Evolutionary conservation across 768 basidiomycete species (phyloP).

Genomic region (Leccinum longicurvipes): DNA sequence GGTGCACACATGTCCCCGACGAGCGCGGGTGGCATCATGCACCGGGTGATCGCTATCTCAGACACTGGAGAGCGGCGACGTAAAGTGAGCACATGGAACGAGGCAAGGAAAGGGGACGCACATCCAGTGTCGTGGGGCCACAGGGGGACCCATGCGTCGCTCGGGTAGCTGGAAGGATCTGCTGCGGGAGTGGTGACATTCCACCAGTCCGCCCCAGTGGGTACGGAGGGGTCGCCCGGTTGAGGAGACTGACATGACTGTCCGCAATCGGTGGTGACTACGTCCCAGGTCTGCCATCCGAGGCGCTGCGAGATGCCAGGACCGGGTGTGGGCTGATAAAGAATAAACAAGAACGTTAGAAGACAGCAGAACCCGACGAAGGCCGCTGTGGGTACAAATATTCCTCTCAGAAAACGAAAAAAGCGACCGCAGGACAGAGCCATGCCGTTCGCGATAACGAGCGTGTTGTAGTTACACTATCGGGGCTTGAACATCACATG

Average conservation of each 20-base stretch:
- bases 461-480: not conserved
- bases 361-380: slow-evolving; percentile 66
- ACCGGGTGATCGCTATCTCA: slow-evolving; percentile 70
- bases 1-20: slow-evolving; percentile 65
- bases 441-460: slow-evolving; percentile 33
- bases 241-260: not conserved
- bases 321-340: slow-evolving; percentile 75
- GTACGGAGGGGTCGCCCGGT: not conserved
- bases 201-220: slow-evolving; percentile 17
- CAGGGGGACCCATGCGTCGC: slow-evolving; percentile 45
- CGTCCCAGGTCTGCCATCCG: slow-evolving; percentile 90
- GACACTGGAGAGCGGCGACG: slow-evolving; percentile 52
- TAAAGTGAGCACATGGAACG: not conserved
- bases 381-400: slow-evolving; percentile 57
- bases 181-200: slow-evolving; percentile 20
- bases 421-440: slow-evolving; percentile 39
- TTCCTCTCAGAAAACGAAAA: slow-evolving; percentile 50
- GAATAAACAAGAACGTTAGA: slow-evolving; percentile 73
- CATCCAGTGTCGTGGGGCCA: slow-evolving; percentile 29
- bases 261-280: slow-evolving; percentile 37
- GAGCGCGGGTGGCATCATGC: slow-evolving; percentile 59
- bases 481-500: too few relatives aligned
- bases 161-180: slow-evolving; percentile 70
- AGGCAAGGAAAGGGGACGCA: slow-evolving; percentile 6
- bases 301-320: slow-evolving; percentile 69